Base-by-base conservation (phyloP, 192 early-diverging fungal genomes). In the Oehlia diaphana region DNA sequence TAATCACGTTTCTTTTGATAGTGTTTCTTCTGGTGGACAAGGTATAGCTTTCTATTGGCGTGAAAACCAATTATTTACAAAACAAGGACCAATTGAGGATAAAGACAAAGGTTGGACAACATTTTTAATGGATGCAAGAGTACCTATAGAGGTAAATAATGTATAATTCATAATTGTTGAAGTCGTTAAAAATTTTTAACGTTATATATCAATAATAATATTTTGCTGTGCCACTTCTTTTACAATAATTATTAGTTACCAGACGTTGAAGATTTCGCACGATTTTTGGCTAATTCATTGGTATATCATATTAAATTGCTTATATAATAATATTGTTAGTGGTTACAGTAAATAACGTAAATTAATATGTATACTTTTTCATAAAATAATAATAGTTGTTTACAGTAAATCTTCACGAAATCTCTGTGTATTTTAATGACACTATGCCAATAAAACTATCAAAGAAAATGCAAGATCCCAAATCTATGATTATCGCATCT, bases 21-120 rank as follows among this genome's bases (percentile, higher is more conserved):
- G 90, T 68, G 91, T 96, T 6, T 87, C 91, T 21, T 93, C 92
- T 2, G 94, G 92, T 16, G 81, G 85, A 47, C 86, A 94, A 64
- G 94, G 92, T 70, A 94, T 96, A 93, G 94, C 89, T 0, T 97
- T 97, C 83, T 93, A 94, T 82, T 97, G 94, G 91, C 91, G 89
- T 74, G 93, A 92, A 3, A 95, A 97, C 83, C 93, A 94, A 82
- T 85, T 97, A 26, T 96, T 92, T 80, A 93, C 94, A 0, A 95
- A 95, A 79, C 85, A 90, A 42, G 93, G 86, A 9, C 84, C 19
- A 82, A 84, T 42, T 9, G 85, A 88, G 33, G 86, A 90, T 12
- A 42, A 42, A 42, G 39, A 42, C 39, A 42, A 42, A 42, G 39
- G 39, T 8, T 91, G 91, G 90, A 96, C 96, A 0, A 89, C 90